phyloP scores from a whole-genome alignment of 176 grass and related monocot genomes.

The Pontederia crassipes region DNA sequence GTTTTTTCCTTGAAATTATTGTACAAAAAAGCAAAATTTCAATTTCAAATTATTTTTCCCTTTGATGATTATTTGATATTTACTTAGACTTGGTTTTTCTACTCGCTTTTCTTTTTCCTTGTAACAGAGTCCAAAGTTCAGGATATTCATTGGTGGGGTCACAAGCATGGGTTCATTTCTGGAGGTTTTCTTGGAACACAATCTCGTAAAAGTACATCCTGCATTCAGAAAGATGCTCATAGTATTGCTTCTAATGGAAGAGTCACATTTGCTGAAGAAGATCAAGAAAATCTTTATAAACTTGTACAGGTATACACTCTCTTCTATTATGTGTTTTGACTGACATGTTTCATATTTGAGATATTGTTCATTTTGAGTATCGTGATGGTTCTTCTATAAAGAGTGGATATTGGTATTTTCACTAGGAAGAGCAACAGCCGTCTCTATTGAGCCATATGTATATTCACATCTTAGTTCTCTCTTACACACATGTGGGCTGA shows the following conservation, averaged over 20 bases:
- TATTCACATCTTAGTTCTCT: too few species aligned
- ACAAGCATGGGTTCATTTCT: constrained; percentile 64
- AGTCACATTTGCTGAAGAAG: constrained; percentile 74
- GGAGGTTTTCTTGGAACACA: constrained; percentile 79
- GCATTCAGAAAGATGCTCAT: constrained; percentile 23
- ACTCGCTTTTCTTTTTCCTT: neutral
- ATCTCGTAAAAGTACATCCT: constrained; percentile 43
- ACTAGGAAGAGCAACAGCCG: too few species aligned
- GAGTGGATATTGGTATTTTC: too few species aligned
- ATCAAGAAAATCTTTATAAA: constrained; percentile 96
- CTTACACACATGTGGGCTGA: too few species aligned
- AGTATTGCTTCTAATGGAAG: constrained; percentile 27
- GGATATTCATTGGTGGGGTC: constrained; percentile 73
- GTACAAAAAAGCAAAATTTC: too few species aligned
- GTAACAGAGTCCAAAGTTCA: constrained; percentile 18
- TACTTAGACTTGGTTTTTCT: neutral
- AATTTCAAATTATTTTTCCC: too few species aligned
- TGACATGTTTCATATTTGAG: neutral
- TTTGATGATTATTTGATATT: neutral
- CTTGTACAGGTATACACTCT: constrained; percentile 77
- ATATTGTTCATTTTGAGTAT: too few species aligned
- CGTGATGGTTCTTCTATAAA: too few species aligned
- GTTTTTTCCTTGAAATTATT: too few species aligned
- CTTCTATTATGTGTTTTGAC: neutral
- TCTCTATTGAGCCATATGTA: too few species aligned